Evolutionary conservation across 768 basidiomycete species (phyloP), one percentile per base, ranked within the genome.

Genomic region (Boletellus ananas): DNA sequence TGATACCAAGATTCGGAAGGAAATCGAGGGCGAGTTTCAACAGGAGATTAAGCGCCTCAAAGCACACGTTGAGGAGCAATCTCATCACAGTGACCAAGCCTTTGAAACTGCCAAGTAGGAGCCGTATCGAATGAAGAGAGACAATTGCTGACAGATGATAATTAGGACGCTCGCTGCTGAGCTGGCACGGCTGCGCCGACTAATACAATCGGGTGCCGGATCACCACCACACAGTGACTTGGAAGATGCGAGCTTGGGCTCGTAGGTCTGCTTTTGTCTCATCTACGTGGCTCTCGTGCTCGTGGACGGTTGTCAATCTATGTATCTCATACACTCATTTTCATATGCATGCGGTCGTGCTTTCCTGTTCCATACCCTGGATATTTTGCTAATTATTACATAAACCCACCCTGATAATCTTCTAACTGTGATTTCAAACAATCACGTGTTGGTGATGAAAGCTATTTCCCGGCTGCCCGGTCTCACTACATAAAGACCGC

Each of bases 171-270:
- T 90, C 27, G 71, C 84, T 6, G 71, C 73, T 25, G 88, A 90
- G 63, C 72, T 90, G 39, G 77, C 80, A 43, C 75, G 86, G 50
- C 69, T 91, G 61, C 76, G 85, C 61, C 76, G 88, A 57, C 74
- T 91, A 35, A 90, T 91, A 81, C 85, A 79, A 60, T 69, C 70
- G 35, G 75, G 79, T 58, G 71, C 74, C 1, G 70, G 68, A 48
- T 58, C 63, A 55, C 57, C 69, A 41, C 46, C 61, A 33, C 41
- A 46, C 34, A 50, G 44, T 43, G 50, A 55, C 42, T 43, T 40
- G 3, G 55, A 55, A 43, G 53, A 41, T 37, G 27, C 47, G 48
- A 50, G 49, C 48, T 21, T 39, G 31, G 49, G 27, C 44, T 59
- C 54, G 54, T 65, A 47, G 52, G 20, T 38, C 49, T 31, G 3